Evolutionary conservation across 1,284 basidiomycete genomes (phyloP).

Genomic region (Pholiota adiposa): DNA sequence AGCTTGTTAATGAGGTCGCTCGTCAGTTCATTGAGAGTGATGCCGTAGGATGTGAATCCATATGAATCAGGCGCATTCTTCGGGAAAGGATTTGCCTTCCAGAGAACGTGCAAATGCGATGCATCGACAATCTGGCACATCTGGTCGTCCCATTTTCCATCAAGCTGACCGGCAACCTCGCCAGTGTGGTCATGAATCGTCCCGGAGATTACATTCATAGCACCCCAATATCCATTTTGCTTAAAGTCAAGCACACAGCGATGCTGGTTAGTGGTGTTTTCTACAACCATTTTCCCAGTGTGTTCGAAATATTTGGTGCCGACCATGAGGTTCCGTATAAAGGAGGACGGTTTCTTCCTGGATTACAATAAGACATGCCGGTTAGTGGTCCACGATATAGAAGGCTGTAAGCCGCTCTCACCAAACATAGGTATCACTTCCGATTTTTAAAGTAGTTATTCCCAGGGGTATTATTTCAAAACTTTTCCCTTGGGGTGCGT

Average conservation of each 20-base stretch:
- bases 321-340: constrained; percentile 88
- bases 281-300: constrained; percentile 74
- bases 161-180: constrained; percentile 58
- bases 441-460: constrained; percentile 65
- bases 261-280: constrained; percentile 57
- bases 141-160: constrained; percentile 87
- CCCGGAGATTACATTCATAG: constrained; percentile 77
- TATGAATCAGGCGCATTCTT: constrained; percentile 77
- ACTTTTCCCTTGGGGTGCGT: constrained; percentile 66
- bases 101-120: constrained; percentile 74
- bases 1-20: constrained; percentile 69
- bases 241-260: constrained; percentile 82
- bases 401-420: constrained; percentile 31
- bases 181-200: constrained; percentile 60
- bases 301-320: constrained; percentile 91
- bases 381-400: not conserved
- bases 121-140: constrained; percentile 68
- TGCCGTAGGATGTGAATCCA: constrained; percentile 81
- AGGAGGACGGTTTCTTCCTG: constrained; percentile 86
- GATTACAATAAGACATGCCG: constrained; percentile 5
- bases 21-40: constrained; percentile 84
- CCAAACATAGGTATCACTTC: constrained; percentile 71
- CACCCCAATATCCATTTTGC: constrained; percentile 81
- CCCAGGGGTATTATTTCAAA: constrained; percentile 84
- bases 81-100: constrained; percentile 77